Evolutionary conservation across 176 grass and related monocot species (phyloP).

Genomic region (Guadua angustifolia): DNA sequence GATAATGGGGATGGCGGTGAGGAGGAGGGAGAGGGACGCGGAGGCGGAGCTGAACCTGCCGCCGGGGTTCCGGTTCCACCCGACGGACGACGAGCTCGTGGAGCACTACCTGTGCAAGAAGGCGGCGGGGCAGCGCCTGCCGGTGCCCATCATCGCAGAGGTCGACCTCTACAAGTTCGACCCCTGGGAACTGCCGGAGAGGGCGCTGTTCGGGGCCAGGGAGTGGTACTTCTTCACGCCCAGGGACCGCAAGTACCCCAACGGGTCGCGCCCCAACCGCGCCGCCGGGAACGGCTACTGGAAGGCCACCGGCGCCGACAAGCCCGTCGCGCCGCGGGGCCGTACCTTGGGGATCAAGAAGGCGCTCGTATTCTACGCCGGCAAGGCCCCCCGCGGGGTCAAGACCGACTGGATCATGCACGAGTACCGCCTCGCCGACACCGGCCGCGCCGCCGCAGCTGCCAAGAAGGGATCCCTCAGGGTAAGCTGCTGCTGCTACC

Average conservation of each 20-base stretch:
- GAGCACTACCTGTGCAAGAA: slow-evolving; percentile 69
- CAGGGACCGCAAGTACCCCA: slow-evolving; percentile 63
- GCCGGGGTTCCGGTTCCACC: slow-evolving; percentile 93
- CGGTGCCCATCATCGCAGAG: slow-evolving; percentile 80
- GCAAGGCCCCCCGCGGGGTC: slow-evolving; percentile 71
- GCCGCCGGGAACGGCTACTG: slow-evolving; percentile 59
- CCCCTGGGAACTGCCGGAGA: slow-evolving; percentile 66
- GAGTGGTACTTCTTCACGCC: slow-evolving; percentile 75
- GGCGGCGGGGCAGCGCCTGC: slow-evolving; percentile 53
- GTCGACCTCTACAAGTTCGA: slow-evolving; percentile 96
- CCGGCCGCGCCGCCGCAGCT: slow-evolving; percentile 13
- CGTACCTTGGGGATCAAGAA: slow-evolving; percentile 86
- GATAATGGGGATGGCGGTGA: slow-evolving; percentile 21
- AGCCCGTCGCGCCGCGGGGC: slow-evolving; percentile 43
- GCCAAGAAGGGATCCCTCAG: slow-evolving; percentile 58
- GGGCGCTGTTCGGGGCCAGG: slow-evolving; percentile 53
- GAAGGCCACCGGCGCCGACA: slow-evolving; percentile 66
- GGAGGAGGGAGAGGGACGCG: slow-evolving; percentile 57
- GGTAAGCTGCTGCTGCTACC: slow-evolving; percentile 11
- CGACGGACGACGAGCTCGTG: slow-evolving; percentile 90
- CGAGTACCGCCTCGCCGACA: slow-evolving; percentile 72
- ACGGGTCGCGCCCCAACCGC: slow-evolving; percentile 52
- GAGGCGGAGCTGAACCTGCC: slow-evolving; percentile 76
- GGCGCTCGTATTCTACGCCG: slow-evolving; percentile 86
- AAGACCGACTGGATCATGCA: slow-evolving; percentile 99